Base-by-base conservation (phyloP, 2,329 filamentous ascomycete species). In the Tolypocladium tundrense region DNA sequence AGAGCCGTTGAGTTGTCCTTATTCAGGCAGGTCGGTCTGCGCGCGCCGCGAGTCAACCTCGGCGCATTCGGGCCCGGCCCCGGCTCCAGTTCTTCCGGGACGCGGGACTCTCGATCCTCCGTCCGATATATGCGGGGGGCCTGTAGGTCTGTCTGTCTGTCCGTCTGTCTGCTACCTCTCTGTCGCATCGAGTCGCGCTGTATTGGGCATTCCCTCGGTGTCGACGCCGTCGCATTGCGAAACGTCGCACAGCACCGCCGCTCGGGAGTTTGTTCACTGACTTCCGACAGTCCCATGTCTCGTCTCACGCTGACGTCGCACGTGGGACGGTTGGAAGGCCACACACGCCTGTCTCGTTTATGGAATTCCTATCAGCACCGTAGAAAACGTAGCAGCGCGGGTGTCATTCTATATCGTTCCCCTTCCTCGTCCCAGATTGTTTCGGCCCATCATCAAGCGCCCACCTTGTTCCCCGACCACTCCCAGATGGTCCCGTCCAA, bases 401-500 rank as follows among this genome's bases (percentile, higher is more conserved):
- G 31, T 52, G 21, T 37, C 31, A 35, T 21, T 27, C 43, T 14
- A 35, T n/a, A 7, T 21, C 19, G 31, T 21, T n/a, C 16, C 14
- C 45, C 24, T 21, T 31, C 24, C 24, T 27, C 14, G 24, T 10
- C 45, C 14, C 24, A 2, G 10, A 50, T 3, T 31, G 3, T 16
- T 33, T 3, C 13, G 11, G 50, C 60, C 52, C 54, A 16, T 51
- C 45, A 37, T 48, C 55, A 53, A 53, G 58, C 39, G 56, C 59
- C 59, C 19, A 61, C 57, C n/a, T 59, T 51, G 14, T 41, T 56
- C 2, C 67, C 67, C 55, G 66, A 53, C 69, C 70, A 74, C 37
- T 66, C 60, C 73, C 72, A 76, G 14, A 76, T 59, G 45, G 65
- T 72, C n/a, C 75, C 77, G 43, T 70, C 66, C 59, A 78, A 60